Evolutionary conservation across 2,329 filamentous ascomycete species (phyloP).

Genomic region (Ophiocordyceps polyrhachis-furcata): DNA sequence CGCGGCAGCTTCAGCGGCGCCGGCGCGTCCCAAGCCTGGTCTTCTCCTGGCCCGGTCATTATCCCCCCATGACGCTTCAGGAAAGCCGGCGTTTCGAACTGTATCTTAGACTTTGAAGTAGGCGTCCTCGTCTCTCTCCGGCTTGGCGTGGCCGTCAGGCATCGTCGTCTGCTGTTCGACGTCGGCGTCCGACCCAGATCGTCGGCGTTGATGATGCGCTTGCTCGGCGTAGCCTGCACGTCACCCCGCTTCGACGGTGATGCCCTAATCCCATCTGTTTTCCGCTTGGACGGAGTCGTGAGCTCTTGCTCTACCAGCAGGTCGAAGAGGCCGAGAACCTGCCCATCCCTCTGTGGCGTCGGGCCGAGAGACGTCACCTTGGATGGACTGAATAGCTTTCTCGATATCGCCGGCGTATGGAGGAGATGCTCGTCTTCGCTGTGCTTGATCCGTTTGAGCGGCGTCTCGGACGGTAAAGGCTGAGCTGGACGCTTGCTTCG

Average conservation of each 20-base stretch:
- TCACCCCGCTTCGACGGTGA: slow-evolving; percentile 2
- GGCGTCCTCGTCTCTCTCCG: slow-evolving; percentile 25
- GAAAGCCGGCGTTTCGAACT: slow-evolving; percentile 55
- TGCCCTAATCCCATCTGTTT: slow-evolving; percentile 7
- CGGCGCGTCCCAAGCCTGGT: slow-evolving; percentile 27
- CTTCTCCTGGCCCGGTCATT: slow-evolving; percentile 33
- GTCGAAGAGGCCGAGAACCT: slow-evolving; percentile 62
- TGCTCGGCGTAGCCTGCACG: slow-evolving; percentile 27
- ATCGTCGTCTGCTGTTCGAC: slow-evolving; percentile 39
- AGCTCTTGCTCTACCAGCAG: slow-evolving; percentile 34
- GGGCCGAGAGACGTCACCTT: slow-evolving; percentile 49
- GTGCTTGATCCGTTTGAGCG: slow-evolving; percentile 30
- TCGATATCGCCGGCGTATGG: slow-evolving; percentile 35
- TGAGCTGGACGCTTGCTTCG: slow-evolving; percentile 23
- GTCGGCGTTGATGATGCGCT: slow-evolving; percentile 16
- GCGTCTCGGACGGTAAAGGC: slow-evolving; percentile 20
- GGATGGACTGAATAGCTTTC: slow-evolving; percentile 40
- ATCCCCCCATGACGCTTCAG: slow-evolving; percentile 29
- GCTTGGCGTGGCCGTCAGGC: slow-evolving; percentile 45
- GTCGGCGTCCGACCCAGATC: slow-evolving; percentile 27
- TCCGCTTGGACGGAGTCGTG: slow-evolving; percentile 29
- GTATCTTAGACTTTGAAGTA: slow-evolving; percentile 31
- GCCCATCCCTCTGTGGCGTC: slow-evolving; percentile 63
- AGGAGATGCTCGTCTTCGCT: slow-evolving; percentile 24
- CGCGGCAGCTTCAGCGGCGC: slow-evolving; percentile 33